Evolutionary conservation across 2,329 filamentous ascomycete species (phyloP).

Genomic region (Diaporthe eres): DNA sequence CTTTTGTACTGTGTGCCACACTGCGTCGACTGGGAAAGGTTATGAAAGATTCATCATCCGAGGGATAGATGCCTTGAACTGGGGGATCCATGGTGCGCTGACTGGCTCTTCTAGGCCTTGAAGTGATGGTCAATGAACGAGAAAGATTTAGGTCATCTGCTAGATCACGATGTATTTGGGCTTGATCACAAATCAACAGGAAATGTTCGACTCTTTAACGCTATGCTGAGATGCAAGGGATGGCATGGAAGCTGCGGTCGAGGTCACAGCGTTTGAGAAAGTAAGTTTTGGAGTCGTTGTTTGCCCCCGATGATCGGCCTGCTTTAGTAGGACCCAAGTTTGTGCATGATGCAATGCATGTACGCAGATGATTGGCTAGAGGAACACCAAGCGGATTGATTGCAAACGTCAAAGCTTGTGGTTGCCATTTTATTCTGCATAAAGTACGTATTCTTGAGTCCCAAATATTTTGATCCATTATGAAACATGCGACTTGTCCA

Average conservation of each 20-base stretch:
- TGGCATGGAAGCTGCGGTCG: no score
- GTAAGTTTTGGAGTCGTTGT: neutral
- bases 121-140: no score
- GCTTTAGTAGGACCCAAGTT: neutral
- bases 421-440: neutral
- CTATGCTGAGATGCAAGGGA: neutral
- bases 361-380: slow-evolving; percentile 1
- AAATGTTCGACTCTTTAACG: no score
- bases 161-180: neutral
- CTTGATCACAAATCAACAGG: no score
- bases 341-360: neutral
- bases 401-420: neutral
- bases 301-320: slow-evolving; percentile 13
- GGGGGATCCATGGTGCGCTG: neutral
- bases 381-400: neutral
- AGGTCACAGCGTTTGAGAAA: neutral
- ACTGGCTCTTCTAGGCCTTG: neutral
- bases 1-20: slow-evolving; percentile 90
- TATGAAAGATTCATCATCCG: slow-evolving; percentile 42
- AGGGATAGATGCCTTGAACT: slow-evolving; percentile 36
- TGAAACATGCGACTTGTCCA: neutral
- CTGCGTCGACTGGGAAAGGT: slow-evolving; percentile 79
- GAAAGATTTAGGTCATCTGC: neutral
- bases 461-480: neutral
- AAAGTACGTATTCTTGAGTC: neutral